Evolutionary conservation across 805 yeast species (phyloP).

Genomic region (Ogataea ramenticola): DNA sequence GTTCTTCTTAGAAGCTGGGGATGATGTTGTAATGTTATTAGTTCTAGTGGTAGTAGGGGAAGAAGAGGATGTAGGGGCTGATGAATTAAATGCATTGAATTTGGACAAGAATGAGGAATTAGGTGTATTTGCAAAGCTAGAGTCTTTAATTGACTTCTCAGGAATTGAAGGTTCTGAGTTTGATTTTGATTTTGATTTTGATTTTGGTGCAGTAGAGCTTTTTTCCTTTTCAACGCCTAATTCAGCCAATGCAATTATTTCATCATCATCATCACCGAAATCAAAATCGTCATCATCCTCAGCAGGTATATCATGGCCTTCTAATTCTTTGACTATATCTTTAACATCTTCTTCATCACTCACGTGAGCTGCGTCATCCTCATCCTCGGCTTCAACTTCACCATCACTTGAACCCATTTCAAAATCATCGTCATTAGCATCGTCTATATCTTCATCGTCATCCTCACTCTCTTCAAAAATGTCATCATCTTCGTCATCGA

Average conservation of each 20-base stretch:
- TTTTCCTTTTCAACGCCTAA: background rate
- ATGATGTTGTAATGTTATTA: background rate
- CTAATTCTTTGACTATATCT: slow-evolving; percentile 11
- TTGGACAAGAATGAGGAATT: background rate
- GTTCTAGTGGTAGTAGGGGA: background rate
- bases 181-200: background rate
- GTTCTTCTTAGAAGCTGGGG: slow-evolving; percentile 26
- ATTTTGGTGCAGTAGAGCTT: background rate
- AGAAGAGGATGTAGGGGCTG: too few species aligned
- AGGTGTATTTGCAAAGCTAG: background rate
- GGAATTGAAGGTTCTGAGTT: background rate
- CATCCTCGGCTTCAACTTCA: background rate
- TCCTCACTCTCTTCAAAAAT: slow-evolving; percentile 3
- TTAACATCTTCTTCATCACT: slow-evolving; percentile 14
- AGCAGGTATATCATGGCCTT: slow-evolving; percentile 5
- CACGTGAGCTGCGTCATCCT: slow-evolving; percentile 9
- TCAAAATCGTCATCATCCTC: slow-evolving; percentile 10
- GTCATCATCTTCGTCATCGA: slow-evolving; percentile 5
- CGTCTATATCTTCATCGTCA: slow-evolving; percentile 1
- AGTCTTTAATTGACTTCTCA: background rate
- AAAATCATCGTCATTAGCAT: background rate
- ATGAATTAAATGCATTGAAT: background rate
- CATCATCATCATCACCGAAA: slow-evolving; percentile 8
- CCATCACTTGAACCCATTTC: background rate
- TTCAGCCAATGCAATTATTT: slow-evolving; percentile 7